A percentile compares a stretch with the other conserved stretches of the same genome.
Conservation (phyloP, 306 rosid genomes). For the Cicer arietinum region DNA sequence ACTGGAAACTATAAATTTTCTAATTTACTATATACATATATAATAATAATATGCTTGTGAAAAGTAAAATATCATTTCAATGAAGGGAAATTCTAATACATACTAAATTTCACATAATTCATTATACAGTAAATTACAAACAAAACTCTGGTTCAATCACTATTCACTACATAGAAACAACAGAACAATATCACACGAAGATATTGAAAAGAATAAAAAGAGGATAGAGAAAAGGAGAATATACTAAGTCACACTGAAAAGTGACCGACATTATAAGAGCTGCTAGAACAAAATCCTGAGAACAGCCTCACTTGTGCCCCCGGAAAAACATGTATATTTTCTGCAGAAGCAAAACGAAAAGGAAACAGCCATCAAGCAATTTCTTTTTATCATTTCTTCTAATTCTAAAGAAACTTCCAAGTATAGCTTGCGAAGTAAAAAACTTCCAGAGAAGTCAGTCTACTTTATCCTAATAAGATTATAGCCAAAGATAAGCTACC, state of each 20-base stretch:
- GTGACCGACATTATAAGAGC: constrained; percentile 38
- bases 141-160: constrained; percentile 38
- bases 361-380: constrained; percentile 25
- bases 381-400: constrained; percentile 6
- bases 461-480: background rate
- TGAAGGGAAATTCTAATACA: constrained; percentile 16
- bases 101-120: constrained; percentile 31
- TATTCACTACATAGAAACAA: constrained; percentile 37
- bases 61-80: constrained; percentile 20
- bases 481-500: constrained; percentile 10
- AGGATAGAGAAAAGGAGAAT: constrained; percentile 40
- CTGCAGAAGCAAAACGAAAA: constrained; percentile 60
- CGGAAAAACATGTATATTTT: constrained; percentile 91
- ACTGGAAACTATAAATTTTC: too few relatives aligned
- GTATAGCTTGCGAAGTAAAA: constrained; percentile 7
- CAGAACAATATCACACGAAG: constrained; percentile 32
- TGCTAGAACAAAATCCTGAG: constrained; percentile 39
- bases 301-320: constrained; percentile 71
- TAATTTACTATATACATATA: background rate
- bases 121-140: constrained; percentile 16
- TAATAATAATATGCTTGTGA: background rate
- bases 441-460: background rate
- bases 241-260: constrained; percentile 47
- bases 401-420: background rate
- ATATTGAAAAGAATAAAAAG: constrained; percentile 11